Base-by-base conservation (phyloP, 2,329 filamentous ascomycete genomes). In the Delphinella strobiligena region DNA sequence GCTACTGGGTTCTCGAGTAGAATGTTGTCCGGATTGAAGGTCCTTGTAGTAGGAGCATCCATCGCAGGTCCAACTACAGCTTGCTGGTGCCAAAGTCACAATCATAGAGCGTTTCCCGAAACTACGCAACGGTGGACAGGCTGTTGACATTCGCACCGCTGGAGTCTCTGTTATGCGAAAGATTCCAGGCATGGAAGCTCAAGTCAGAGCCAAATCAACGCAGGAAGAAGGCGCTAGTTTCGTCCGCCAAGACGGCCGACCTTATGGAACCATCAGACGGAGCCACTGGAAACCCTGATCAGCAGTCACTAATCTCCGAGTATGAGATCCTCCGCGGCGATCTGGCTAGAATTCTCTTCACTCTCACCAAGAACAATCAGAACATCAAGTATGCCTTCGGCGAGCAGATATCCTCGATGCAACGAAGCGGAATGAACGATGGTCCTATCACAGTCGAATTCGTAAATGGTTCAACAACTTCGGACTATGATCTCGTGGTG, bases 401-500 rank as follows among this genome's bases (percentile, higher is more conserved):
- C 8, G 14, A 5, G 8, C 7, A 5, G n/a, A 59, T 68, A 31
- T 49, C 56, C 33, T 55, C 59, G 31, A 31, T 43, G 32, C 47
- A 45, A 11, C n/a, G n/a, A n/a, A n/a, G n/a, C n/a, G n/a, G n/a
- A n/a, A 43, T 48, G 4, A 47, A 54, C 5, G 51, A 55, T n/a
- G 54, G 54, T 1, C 56, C 58, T 2, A 48, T 65, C 34, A 54
- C 45, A 2, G 62, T 69, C 19, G 55, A 63, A 19, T 67, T 69
- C 43, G 46, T 53, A 11, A 64, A 63, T 31, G 54, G 60, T 18
- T n/a, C n/a, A n/a, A 45, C 50, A 5, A 45, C 55, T 4, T 36
- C 57, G 3, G 48, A 60, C n/a, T 71, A 56, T 44, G 67, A 71
- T 40, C 59, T 72, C 3, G 61, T 72, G 12, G 62, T 72, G 10